Conservation (phyloP, 2,329 filamentous ascomycete species). For the Herpomyces periplanetae region DNA sequence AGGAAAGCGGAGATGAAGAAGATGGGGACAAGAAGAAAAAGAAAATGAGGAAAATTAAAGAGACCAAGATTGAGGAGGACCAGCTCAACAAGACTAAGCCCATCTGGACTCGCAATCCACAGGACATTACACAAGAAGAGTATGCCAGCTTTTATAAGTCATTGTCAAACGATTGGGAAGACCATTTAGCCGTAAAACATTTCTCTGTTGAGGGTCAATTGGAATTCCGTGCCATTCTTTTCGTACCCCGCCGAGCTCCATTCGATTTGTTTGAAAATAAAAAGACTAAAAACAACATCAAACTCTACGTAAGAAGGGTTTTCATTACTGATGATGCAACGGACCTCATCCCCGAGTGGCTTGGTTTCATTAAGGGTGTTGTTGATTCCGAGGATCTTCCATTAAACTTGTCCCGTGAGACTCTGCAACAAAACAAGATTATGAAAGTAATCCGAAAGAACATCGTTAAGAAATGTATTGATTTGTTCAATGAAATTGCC, state of each 20-base stretch:
- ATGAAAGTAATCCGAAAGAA: slow-evolving; percentile 99
- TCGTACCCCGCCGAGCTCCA: slow-evolving; percentile 94
- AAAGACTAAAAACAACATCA: slow-evolving; percentile 99
- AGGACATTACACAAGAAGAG: slow-evolving; percentile 80
- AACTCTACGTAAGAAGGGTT: slow-evolving; percentile 97
- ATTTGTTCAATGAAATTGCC: slow-evolving; percentile 94
- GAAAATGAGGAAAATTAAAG: slow-evolving; percentile 99
- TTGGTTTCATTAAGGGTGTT: slow-evolving; percentile 98
- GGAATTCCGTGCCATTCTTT: slow-evolving; percentile 97
- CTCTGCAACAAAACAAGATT: slow-evolving; percentile 99
- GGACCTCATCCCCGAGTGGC: slow-evolving; percentile 95
- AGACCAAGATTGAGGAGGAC: slow-evolving; percentile 92
- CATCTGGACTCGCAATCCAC: slow-evolving; percentile 95
- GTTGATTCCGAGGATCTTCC: slow-evolving; percentile 98
- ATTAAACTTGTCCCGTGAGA: slow-evolving; percentile 98
- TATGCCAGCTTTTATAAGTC: slow-evolving; percentile 99
- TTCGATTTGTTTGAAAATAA: slow-evolving; percentile 99
- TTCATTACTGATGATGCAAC: slow-evolving; percentile 99
- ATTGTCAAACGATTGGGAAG: slow-evolving; percentile 98
- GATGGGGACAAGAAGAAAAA: slow-evolving; percentile 52
- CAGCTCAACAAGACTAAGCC: slow-evolving; percentile 99
- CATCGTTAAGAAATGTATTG: slow-evolving; percentile 99
- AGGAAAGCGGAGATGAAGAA: slow-evolving; percentile 44
- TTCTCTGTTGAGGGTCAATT: slow-evolving; percentile 99
- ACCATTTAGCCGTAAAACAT: slow-evolving; percentile 97